These are phyloP conservation scores for Anastatica hierochuntica DNA, from an alignment of 345 rosid genomes.

Conservation along the genomic window DNA sequence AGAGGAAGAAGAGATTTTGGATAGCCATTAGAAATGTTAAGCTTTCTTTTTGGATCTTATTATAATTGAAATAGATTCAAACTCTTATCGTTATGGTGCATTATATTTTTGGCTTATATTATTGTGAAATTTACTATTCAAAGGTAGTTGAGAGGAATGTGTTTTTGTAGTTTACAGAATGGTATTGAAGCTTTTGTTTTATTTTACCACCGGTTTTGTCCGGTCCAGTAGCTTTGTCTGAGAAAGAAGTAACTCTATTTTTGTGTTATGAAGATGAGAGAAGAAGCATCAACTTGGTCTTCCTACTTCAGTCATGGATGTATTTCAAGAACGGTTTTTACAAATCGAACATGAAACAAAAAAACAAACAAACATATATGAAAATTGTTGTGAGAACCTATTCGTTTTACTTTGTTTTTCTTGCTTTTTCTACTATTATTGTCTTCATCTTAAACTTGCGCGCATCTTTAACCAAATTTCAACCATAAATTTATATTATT, in stretches of 20 bases:
- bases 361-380: neutral
- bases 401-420: constrained; percentile 16
- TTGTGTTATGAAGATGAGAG: constrained; percentile 74
- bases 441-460: constrained; percentile 15
- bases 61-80: too few species aligned
- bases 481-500: constrained; percentile 16
- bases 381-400: constrained; percentile 6
- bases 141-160: too few species aligned
- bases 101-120: too few species aligned
- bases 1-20: too few species aligned
- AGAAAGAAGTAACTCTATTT: constrained; percentile 80
- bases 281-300: constrained; percentile 75
- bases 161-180: too few species aligned
- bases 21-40: too few species aligned
- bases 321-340: constrained; percentile 44
- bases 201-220: constrained; percentile 64
- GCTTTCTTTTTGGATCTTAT: too few species aligned
- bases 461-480: constrained; percentile 19
- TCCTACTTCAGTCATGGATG: constrained; percentile 70
- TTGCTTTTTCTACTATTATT: neutral
- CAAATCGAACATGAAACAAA: constrained; percentile 26
- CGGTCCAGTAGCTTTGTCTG: constrained; percentile 82
- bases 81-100: too few species aligned
- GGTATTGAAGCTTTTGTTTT: too few species aligned
- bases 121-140: too few species aligned